Percentiles rank a stretch among this genome's conserved stretches.
Conservation (phyloP, 345 rosid genomes). For the Corymbia maculata region DNA sequence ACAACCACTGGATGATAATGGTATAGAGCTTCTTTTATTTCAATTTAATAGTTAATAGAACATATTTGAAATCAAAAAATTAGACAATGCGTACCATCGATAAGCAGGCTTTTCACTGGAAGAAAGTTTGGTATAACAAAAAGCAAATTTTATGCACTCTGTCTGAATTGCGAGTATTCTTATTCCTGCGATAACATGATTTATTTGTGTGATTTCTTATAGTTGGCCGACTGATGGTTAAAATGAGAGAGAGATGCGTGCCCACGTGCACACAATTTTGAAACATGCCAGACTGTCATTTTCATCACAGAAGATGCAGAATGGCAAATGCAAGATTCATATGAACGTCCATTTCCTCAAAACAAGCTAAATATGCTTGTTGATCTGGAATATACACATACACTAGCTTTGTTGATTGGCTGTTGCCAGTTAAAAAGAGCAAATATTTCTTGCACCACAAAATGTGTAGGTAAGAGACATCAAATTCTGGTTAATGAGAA, state of each 20-base stretch:
- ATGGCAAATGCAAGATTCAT: not conserved
- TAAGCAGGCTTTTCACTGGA: not conserved
- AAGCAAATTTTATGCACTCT: not conserved
- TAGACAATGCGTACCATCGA: not conserved
- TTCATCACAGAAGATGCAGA: not conserved
- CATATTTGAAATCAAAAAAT: not conserved
- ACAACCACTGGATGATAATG: not conserved
- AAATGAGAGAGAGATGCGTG: not conserved
- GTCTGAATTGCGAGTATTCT: not conserved
- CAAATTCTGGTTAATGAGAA: not conserved
- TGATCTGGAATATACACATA: not conserved
- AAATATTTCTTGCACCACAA: not conserved
- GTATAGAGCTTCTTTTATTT: not conserved
- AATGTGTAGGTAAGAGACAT: not conserved
- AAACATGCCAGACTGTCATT: not conserved
- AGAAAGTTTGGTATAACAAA: not conserved
- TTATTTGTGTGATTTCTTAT: not conserved
- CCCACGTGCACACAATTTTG: not conserved
- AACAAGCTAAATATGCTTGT: not conserved
- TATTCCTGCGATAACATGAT: not conserved
- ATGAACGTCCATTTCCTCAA: not conserved
- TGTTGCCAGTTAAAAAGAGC: not conserved
- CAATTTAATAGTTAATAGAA: not conserved
- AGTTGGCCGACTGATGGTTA: not conserved
- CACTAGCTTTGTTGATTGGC: not conserved